Percentiles rank a stretch among this genome's conserved stretches.
These are phyloP conservation scores for Paecilomyces formosus DNA, from an alignment of 2,329 filamentous ascomycete species.

Conservation along the genomic window DNA sequence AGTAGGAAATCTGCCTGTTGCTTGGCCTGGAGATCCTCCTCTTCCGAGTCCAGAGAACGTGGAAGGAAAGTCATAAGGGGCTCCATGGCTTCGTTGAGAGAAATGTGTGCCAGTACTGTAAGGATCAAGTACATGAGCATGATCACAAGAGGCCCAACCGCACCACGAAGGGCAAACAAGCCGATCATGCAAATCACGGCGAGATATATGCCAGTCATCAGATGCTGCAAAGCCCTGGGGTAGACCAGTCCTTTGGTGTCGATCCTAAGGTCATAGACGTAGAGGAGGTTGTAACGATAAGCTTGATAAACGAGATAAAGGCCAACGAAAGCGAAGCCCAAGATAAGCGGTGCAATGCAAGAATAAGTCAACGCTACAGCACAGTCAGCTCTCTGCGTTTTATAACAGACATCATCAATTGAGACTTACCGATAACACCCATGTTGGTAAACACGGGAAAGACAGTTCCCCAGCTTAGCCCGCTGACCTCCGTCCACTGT, in stretches of 20 bases:
- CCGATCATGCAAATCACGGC: constrained; percentile 78
- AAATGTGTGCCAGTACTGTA: constrained; percentile 65
- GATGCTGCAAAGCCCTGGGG: constrained; percentile 73
- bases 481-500: constrained; percentile 64
- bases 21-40: constrained; percentile 38
- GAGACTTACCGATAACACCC: constrained; percentile 62
- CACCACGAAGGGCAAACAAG: constrained; percentile 63
- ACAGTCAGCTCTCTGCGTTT: constrained; percentile 6
- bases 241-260: constrained; percentile 89
- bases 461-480: constrained; percentile 77
- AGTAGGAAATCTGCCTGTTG: constrained; percentile 16
- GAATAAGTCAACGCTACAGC: constrained; percentile 71
- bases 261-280: constrained; percentile 70
- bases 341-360: constrained; percentile 75
- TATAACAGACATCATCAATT: neutral
- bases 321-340: constrained; percentile 72
- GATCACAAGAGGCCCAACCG: constrained; percentile 61
- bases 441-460: constrained; percentile 74
- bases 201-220: constrained; percentile 77
- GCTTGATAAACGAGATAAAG: constrained; percentile 76
- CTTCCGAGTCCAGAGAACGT: constrained; percentile 54
- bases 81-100: constrained; percentile 37
- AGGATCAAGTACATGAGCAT: constrained; percentile 70
- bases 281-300: constrained; percentile 85
- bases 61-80: constrained; percentile 60